Conservation (phyloP, 495 filamentous ascomycete species). For the Penicillium atrosanguineum region DNA sequence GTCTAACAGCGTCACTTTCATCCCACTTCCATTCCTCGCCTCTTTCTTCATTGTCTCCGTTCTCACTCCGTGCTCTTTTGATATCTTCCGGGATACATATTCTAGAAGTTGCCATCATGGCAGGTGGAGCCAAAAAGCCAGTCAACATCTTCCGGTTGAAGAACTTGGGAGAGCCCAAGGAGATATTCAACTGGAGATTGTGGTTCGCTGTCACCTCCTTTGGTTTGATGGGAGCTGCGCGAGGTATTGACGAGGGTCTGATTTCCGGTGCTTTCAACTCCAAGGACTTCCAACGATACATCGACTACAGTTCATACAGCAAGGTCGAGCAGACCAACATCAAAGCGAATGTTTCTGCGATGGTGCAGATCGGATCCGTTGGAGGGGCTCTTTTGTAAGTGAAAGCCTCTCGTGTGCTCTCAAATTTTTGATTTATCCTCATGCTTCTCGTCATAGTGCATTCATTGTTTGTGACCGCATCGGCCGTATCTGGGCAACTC, state of each 20-base stretch:
- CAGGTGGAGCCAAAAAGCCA: slow-evolving; percentile 60
- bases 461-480: slow-evolving; percentile 67
- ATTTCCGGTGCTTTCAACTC: slow-evolving; percentile 66
- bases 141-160: slow-evolving; percentile 65
- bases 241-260: slow-evolving; percentile 66
- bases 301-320: slow-evolving; percentile 54
- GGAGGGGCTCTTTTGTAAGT: slow-evolving; percentile 60
- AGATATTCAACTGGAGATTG: slow-evolving; percentile 62
- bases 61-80: neutral
- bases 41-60: neutral
- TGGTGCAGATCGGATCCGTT: slow-evolving; percentile 70
- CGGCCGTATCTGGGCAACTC: slow-evolving; percentile 67
- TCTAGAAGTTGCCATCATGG: slow-evolving; percentile 41
- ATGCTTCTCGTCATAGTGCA: slow-evolving; percentile 35
- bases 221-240: slow-evolving; percentile 66
- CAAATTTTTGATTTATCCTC: neutral
- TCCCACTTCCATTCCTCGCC: neutral
- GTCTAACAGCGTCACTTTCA: neutral
- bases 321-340: slow-evolving; percentile 55
- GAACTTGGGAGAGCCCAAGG: slow-evolving; percentile 51
- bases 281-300: slow-evolving; percentile 57
- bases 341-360: slow-evolving; percentile 67
- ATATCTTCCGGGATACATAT: neutral
- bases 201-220: slow-evolving; percentile 67
- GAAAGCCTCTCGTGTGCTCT: neutral